A percentile compares a stretch with the other conserved stretches of the same genome.
Evolutionary conservation across 768 basidiomycete genomes (phyloP).

Genomic region (Tremella mesenterica): DNA sequence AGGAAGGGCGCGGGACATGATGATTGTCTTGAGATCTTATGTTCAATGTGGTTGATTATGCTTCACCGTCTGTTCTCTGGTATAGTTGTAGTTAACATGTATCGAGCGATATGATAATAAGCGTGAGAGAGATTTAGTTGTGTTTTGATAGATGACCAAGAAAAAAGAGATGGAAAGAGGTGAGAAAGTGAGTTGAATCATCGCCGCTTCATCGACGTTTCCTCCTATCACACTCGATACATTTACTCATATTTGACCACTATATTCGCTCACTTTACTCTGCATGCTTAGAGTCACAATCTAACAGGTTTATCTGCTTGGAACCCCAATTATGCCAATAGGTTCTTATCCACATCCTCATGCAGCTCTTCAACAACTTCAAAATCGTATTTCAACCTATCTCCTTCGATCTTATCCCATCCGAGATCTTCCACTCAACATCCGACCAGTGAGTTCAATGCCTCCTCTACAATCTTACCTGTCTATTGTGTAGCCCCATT

Average conservation of each 20-base stretch:
- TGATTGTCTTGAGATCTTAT: slow-evolving; percentile 1
- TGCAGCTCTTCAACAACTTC: slow-evolving; percentile 21
- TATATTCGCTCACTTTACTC: too few species aligned
- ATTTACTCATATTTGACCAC: background rate
- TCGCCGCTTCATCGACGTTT: background rate
- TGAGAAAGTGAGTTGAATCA: background rate
- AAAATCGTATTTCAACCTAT: slow-evolving; percentile 10
- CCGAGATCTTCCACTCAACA: slow-evolving; percentile 29
- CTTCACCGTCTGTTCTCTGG: too few species aligned
- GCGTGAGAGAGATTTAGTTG: too few species aligned
- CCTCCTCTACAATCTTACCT: background rate
- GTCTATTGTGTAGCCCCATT: background rate
- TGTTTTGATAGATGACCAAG: background rate
- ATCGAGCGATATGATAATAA: too few species aligned
- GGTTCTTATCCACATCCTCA: slow-evolving; percentile 33
- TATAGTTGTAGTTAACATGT: too few species aligned
- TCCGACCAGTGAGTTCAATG: slow-evolving; percentile 33
- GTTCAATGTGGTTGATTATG: too few species aligned
- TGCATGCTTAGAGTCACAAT: too few species aligned
- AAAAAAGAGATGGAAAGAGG: background rate
- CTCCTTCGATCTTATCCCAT: slow-evolving; percentile 29
- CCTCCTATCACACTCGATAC: background rate
- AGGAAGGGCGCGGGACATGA: slow-evolving; percentile 25
- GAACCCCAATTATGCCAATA: slow-evolving; percentile 4
- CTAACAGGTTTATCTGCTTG: too few species aligned